Percentiles rank a stretch among this genome's conserved stretches.
These are phyloP conservation scores for Solanum lycopersicoides DNA, from an alignment of 257 asterid species.

Conservation along the genomic window DNA sequence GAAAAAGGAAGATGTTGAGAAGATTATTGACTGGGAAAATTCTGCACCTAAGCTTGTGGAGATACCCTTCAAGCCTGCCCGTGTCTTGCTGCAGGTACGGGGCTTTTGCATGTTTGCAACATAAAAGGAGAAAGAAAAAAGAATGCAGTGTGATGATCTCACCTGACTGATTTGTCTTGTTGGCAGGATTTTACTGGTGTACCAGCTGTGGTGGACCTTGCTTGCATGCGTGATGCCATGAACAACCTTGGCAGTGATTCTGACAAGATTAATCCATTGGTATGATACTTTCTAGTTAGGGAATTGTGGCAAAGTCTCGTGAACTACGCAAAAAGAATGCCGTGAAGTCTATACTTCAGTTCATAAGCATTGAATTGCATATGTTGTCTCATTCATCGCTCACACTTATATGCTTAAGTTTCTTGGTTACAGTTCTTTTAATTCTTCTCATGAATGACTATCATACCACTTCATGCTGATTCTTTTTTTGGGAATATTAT, in stretches of 20 bases:
- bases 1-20: constrained; percentile 76
- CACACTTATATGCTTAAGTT: background rate
- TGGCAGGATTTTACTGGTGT: constrained; percentile 91
- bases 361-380: background rate
- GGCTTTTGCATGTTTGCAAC: background rate
- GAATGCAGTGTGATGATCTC: background rate
- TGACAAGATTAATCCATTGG: constrained; percentile 95
- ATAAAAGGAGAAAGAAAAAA: background rate
- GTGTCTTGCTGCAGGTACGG: constrained; percentile 85
- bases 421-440: background rate
- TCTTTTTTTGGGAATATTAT: background rate
- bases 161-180: constrained; percentile 7
- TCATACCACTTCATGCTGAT: background rate
- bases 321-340: background rate
- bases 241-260: constrained; percentile 88
- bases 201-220: too few species aligned
- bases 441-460: background rate
- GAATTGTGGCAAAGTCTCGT: background rate
- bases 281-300: constrained; percentile 13
- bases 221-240: too few species aligned
- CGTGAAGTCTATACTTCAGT: background rate
- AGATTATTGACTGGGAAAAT: constrained; percentile 89
- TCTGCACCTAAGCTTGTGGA: constrained; percentile 81
- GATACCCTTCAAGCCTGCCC: constrained; percentile 97
- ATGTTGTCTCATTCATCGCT: background rate